These are phyloP conservation scores for Psidium friedrichsthalianum DNA, from an alignment of 345 rosid genomes.

Conservation along the genomic window DNA sequence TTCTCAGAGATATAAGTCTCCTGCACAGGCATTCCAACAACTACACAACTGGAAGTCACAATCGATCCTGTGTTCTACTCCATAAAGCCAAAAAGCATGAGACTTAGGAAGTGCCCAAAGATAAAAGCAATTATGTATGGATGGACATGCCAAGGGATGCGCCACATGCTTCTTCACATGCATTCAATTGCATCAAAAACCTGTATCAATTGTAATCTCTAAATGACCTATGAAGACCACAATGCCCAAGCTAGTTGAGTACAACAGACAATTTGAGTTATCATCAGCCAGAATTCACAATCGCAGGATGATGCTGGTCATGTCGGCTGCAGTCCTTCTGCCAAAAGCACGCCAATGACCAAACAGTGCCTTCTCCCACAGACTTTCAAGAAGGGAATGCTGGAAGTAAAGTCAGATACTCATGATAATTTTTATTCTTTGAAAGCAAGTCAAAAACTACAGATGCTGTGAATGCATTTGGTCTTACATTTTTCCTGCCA, in stretches of 20 bases:
- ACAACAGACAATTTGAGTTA: background rate
- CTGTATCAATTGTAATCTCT: background rate
- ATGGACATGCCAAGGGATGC: background rate
- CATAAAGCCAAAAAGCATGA: background rate
- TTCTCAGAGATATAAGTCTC: background rate
- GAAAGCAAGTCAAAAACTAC: constrained; percentile 13
- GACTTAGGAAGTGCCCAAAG: background rate
- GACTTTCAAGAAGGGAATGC: constrained; percentile 7
- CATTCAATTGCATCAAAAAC: background rate
- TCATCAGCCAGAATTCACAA: background rate
- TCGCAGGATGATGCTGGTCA: background rate
- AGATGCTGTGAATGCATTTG: constrained; percentile 7
- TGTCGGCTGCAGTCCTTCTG: background rate
- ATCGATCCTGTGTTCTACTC: background rate
- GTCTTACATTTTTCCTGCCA: constrained; percentile 20
- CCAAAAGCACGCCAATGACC: background rate
- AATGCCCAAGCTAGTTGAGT: background rate
- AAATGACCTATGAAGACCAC: background rate
- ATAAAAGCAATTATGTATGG: background rate
- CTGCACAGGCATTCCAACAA: background rate
- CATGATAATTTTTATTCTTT: constrained; percentile 10
- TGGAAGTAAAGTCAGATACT: constrained; percentile 17
- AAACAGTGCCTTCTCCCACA: too few relatives aligned
- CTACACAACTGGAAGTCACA: background rate
- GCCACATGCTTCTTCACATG: background rate